A percentile compares a stretch with the other conserved stretches of the same genome.
These are phyloP conservation scores for Mortierella antarctica DNA, from an alignment of 192 early-diverging fungal genomes.

Conservation along the genomic window DNA sequence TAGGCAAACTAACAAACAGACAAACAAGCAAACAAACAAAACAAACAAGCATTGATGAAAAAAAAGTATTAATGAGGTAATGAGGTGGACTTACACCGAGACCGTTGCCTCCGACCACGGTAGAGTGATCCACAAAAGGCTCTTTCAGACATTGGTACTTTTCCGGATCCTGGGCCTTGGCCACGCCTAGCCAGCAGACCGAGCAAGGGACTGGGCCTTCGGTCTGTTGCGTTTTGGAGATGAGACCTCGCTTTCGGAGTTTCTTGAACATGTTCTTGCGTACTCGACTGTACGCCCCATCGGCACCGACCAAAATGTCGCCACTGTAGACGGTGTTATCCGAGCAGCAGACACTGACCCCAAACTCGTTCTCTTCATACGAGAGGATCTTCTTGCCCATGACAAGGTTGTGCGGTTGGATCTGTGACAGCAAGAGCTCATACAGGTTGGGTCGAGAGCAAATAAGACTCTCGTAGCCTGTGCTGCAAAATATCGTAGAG, in stretches of 20 bases:
- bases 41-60: background rate
- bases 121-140: constrained; percentile 3
- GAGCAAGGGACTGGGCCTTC: background rate
- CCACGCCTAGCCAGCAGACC: constrained; percentile 5
- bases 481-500: constrained; percentile 2
- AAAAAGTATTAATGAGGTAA: background rate
- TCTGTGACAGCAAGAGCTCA: constrained; percentile 14
- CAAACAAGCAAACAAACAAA: background rate
- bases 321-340: constrained; percentile 45
- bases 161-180: background rate
- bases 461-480: constrained; percentile 8
- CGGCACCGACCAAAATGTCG: constrained; percentile 53
- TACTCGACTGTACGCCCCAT: constrained; percentile 43
- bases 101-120: constrained; percentile 3
- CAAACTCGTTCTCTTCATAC: constrained; percentile 29
- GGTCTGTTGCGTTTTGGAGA: background rate
- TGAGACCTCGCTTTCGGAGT: constrained; percentile 1
- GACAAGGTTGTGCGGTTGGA: constrained; percentile 21
- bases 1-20: background rate
- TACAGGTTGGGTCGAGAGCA: constrained; percentile 21
- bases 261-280: constrained; percentile 25
- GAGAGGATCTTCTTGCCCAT: constrained; percentile 36
- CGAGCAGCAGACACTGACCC: constrained; percentile 25
- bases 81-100: constrained; percentile 1
- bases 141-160: constrained; percentile 16